Evolutionary conservation across 2,329 filamentous ascomycete species (phyloP), one percentile per base, ranked within the genome.

Genomic region (Blastomyces gilchristii): DNA sequence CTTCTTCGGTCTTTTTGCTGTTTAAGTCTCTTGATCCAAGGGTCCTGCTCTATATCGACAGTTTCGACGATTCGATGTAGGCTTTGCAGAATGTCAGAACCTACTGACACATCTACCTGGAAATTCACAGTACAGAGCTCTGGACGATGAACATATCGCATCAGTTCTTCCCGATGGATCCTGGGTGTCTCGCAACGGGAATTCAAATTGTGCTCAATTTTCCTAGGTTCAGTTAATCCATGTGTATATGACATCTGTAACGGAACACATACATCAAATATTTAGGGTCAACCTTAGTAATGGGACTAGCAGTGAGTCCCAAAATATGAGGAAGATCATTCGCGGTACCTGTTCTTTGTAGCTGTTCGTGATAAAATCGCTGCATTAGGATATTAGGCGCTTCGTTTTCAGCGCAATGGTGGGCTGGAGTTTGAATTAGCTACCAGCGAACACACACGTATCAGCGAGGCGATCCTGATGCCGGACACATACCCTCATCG

Each of bases 291-390:
- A 41, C 12, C 37, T 80, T 83, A 67, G 87, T 85, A 3, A 90
- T 82, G 0, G 91, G 91, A 65, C 89, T 95, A 0, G 91, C 91
- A 7, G 88, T 92, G 31, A 96, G 78, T 0, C 91, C 91, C 5
- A 96, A 78, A 37, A 96, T 87, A 25, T 80, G 79, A 0, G 91
- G 91, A 9, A 78, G 70, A 56, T 62, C 63, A n/a, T 68, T 65
- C 14, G 65, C 49, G 0, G 72, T 64, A 0, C 78, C 79, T 1
- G 64, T 64, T 67, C 63, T 66, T 0, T 62, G 66, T 60, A 79
- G 80, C 22, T 71, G 73, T 37, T 78, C 76, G 65, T 85, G 83
- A 69, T 95, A 96, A 67, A 88, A 87, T 39, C 85, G 77, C 37
- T 75, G 77, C 88, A 96, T 93, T 43, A 96, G 87, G 49, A 78